phyloP scores from a whole-genome alignment of 805 yeast genomes.

The Pichia nakasei region DNA sequence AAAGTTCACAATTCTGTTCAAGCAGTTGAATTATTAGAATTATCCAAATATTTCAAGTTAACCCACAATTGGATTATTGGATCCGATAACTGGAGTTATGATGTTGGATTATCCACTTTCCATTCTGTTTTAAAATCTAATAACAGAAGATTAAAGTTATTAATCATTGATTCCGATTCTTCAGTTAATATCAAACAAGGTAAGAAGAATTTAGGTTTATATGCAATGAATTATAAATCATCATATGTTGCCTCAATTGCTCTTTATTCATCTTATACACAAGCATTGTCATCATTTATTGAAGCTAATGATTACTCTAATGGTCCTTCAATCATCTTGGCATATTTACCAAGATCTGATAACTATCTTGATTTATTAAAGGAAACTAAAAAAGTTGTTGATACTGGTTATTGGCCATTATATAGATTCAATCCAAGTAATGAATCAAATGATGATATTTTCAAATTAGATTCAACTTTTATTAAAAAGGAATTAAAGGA shows the following conservation, averaged over 20 bases:
- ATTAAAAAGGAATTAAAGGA: constrained; percentile 67
- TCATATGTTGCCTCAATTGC: constrained; percentile 93
- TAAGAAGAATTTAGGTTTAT: constrained; percentile 87
- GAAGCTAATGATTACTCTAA: constrained; percentile 76
- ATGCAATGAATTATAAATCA: constrained; percentile 87
- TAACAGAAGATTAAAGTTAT: constrained; percentile 63
- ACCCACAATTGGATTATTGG: constrained; percentile 78
- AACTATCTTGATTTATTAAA: constrained; percentile 66
- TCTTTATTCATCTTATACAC: constrained; percentile 87
- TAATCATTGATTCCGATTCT: constrained; percentile 83
- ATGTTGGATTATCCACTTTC: constrained; percentile 84
- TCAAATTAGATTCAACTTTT: constrained; percentile 77
- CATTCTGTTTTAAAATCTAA: constrained; percentile 74
- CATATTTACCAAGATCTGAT: constrained; percentile 70
- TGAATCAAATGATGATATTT: constrained; percentile 43
- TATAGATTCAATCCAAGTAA: constrained; percentile 75
- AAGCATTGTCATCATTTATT: constrained; percentile 74
- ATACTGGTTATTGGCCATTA: constrained; percentile 93
- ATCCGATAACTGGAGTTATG: constrained; percentile 93
- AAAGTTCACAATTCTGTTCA: constrained; percentile 17
- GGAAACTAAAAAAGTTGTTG: constrained; percentile 85
- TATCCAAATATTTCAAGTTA: constrained; percentile 37
- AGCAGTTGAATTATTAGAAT: constrained; percentile 38
- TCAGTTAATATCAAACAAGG: constrained; percentile 41
- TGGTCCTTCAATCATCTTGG: constrained; percentile 89